Conservation (phyloP, 139 green algal species). For the Raphidocelis subcapitata region DNA sequence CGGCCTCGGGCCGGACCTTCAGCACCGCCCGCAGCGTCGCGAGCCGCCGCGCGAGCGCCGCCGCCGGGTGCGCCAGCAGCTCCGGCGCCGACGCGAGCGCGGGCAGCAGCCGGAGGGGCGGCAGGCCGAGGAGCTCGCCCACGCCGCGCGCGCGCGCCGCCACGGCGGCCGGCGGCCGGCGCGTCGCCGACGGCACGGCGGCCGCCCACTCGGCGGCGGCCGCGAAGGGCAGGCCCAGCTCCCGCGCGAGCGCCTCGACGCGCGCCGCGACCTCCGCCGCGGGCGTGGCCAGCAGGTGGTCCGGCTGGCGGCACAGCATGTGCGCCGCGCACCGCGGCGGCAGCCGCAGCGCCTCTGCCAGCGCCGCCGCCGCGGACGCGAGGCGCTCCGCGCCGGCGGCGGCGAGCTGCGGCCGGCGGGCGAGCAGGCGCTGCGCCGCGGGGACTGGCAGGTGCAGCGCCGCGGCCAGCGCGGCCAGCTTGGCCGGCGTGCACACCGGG, state of each 20-base stretch:
- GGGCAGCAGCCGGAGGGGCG: constrained; percentile 8
- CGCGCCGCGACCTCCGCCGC: background rate
- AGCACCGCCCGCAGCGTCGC: constrained; percentile 24
- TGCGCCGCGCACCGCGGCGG: constrained; percentile 7
- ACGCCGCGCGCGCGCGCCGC: background rate
- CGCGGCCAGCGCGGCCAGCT: constrained; percentile 16
- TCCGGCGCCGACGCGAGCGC: constrained; percentile 26
- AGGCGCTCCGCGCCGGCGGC: constrained; percentile 4
- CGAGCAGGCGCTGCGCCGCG: constrained; percentile 24
- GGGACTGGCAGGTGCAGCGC: constrained; percentile 13
- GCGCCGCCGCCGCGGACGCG: background rate
- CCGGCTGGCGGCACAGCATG: constrained; percentile 26
- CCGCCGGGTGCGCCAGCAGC: constrained; percentile 26
- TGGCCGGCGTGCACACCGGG: constrained; percentile 12
- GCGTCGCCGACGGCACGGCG: constrained; percentile 16
- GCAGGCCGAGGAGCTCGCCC: constrained; percentile 6
- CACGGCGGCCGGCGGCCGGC: constrained; percentile 6
- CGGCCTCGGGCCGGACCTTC: constrained; percentile 12
- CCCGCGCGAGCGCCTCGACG: constrained; percentile 10
- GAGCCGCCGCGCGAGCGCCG: constrained; percentile 19
- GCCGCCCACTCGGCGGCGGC: background rate
- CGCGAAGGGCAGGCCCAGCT: constrained; percentile 1
- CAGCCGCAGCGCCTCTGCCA: constrained; percentile 6
- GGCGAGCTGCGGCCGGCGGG: constrained; percentile 7
- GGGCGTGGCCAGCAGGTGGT: constrained; percentile 23